Conservation (phyloP, 2,329 filamentous ascomycete genomes). For the Trichoderma atroviride region DNA sequence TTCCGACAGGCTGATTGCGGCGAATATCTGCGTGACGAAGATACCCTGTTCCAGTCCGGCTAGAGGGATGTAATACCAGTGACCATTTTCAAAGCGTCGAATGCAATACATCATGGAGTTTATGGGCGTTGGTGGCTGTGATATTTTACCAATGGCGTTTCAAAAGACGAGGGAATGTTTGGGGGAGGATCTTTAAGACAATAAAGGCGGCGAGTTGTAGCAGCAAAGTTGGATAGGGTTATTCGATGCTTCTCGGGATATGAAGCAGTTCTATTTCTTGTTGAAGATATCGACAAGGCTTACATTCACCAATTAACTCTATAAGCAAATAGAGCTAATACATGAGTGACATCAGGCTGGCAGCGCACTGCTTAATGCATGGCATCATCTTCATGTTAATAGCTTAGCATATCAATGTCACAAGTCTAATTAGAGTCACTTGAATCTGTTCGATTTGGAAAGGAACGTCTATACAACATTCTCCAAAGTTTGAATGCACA, state of each 20-base stretch:
- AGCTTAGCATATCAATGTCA: background rate
- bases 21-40: slow-evolving; percentile 87
- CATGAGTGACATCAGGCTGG: background rate
- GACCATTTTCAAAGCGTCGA: background rate
- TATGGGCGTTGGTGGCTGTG: slow-evolving; percentile 15
- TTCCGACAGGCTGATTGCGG: slow-evolving; percentile 94
- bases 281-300: slow-evolving; percentile 19
- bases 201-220: background rate
- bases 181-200: background rate
- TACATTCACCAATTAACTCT: background rate
- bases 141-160: slow-evolving; percentile 20
- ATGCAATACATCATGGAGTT: slow-evolving; percentile 14
- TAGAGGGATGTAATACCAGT: slow-evolving; percentile 34
- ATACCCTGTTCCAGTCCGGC: slow-evolving; percentile 62
- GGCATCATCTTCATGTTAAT: background rate
- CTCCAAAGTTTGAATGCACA: background rate
- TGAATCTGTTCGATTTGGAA: background rate
- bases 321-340: background rate
- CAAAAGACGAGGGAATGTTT: background rate
- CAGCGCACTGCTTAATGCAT: background rate
- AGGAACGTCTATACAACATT: background rate
- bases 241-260: background rate
- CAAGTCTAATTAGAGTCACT: background rate
- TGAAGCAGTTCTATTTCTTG: background rate
- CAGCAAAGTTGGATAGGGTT: background rate